Evolutionary conservation across 768 basidiomycete species (phyloP).

Genomic region (Tricholoma flavovirens): DNA sequence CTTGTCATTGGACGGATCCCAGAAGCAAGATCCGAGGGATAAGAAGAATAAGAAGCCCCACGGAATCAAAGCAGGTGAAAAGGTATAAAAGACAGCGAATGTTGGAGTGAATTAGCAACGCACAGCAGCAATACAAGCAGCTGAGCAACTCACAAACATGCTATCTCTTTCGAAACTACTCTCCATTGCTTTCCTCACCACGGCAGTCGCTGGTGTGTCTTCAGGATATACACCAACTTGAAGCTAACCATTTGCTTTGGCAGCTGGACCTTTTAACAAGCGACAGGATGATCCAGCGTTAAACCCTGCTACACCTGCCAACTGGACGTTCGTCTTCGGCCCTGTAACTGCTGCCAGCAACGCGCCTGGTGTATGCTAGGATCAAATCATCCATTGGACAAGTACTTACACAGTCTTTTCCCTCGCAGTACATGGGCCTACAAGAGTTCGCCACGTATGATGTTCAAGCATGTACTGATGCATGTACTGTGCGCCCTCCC

Average conservation of each 20-base stretch:
- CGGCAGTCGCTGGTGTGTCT: background rate
- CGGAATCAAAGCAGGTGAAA: background rate
- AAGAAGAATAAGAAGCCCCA: background rate
- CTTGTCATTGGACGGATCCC: background rate
- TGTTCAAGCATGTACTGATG: constrained; percentile 35
- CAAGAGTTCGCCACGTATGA: constrained; percentile 42
- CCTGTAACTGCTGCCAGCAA: background rate
- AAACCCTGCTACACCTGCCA: background rate
- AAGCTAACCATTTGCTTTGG: background rate
- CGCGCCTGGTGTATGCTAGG: background rate
- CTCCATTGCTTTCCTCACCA: background rate
- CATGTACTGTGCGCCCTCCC: constrained; percentile 36
- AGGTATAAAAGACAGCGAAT: background rate
- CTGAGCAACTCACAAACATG: background rate
- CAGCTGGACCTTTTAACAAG: background rate
- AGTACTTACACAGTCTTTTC: background rate
- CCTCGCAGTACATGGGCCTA: constrained; percentile 43
- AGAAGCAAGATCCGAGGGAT: background rate
- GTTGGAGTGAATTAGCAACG: background rate
- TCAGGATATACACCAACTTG: too few relatives aligned
- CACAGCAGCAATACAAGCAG: background rate
- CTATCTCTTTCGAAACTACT: background rate
- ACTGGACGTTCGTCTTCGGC: background rate
- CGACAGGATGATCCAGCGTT: background rate
- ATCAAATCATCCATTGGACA: background rate